Base-by-base conservation (phyloP, 257 asterid species). In the Misopates orontium region DNA sequence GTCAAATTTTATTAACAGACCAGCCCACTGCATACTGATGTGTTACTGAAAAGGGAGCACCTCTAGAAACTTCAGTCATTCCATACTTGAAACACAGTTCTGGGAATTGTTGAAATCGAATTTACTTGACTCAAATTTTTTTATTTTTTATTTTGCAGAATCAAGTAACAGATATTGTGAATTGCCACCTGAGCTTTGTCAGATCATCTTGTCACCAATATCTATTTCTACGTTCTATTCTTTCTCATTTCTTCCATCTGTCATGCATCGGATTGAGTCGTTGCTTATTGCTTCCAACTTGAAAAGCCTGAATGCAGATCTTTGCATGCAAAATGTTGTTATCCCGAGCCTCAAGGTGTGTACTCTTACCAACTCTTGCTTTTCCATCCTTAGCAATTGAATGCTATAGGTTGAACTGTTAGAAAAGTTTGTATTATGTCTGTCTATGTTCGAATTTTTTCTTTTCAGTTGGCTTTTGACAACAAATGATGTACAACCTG, bases 141-240 rank as follows among this genome's bases (percentile, higher is more conserved):
- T 51, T 24, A n/a, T 2, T 44, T 72, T 56, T 31, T 21, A 48
- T 40, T 6, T 19, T 59, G 78, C 80, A 89, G 98, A 82, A 54
- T 32, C 75, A 61, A 75, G 82, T 21, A 70, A 75, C 21, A 64
- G 73, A 23, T 63, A 84, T 0, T 82, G 73, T 24, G 96, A 87
- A 60, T 77, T 92, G 72, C 98, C 98, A 20, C 97, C 91, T 10
- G 97, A 92, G 75, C 80, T 89, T 23, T 89, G 97, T 74, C 59
- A 16, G 17, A 68, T 92, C 13, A 10, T 89, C 66, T 84, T 87
- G 95, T 73, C 95, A 2, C 94, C 96, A 8, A 45, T 92, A 50
- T 73, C 88, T 4, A 40, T 81, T 8, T 79, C 84, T 17, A 75
- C 91, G 19, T 21, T 87, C 45, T 84, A 80, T 75, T 60, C 98